Conservation (phyloP, 768 basidiomycete species). For the Steccherinum ochraceum region DNA sequence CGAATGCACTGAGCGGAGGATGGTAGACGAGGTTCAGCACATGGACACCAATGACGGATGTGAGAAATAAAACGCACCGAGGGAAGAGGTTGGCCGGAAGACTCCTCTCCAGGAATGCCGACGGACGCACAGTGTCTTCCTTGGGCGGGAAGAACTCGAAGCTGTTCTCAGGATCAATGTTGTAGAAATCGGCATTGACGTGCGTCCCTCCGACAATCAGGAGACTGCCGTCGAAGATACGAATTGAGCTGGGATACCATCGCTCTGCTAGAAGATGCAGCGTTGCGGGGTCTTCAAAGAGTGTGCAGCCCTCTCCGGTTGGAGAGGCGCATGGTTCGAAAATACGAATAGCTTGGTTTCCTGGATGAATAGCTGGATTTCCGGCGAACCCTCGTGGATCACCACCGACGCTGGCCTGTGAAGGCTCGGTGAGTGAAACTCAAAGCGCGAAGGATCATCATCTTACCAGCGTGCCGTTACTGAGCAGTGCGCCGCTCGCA, state of each 20-base stretch:
- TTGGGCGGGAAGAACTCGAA: slow-evolving; percentile 28
- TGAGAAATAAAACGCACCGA: slow-evolving; percentile 4
- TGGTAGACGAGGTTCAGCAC: neutral
- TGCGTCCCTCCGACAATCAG: slow-evolving; percentile 27
- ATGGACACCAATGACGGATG: neutral
- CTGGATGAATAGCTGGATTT: slow-evolving; percentile 8
- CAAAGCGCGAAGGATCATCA: neutral
- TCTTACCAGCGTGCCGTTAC: slow-evolving; percentile 28
- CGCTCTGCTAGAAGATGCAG: slow-evolving; percentile 20
- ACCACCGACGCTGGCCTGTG: slow-evolving; percentile 19
- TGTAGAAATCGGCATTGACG: slow-evolving; percentile 21
- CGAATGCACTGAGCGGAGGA: slow-evolving; percentile 13
- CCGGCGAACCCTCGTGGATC: slow-evolving; percentile 7
- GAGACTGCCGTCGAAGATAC: slow-evolving; percentile 24
- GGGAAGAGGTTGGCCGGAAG: slow-evolving; percentile 21
- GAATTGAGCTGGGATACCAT: slow-evolving; percentile 25
- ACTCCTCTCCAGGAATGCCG: slow-evolving; percentile 23
- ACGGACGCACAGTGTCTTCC: slow-evolving; percentile 22
- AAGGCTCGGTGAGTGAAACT: neutral
- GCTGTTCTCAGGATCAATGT: slow-evolving; percentile 23
- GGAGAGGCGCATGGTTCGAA: slow-evolving; percentile 24
- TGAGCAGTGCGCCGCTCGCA: slow-evolving; percentile 24
- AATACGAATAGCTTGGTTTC: slow-evolving; percentile 20
- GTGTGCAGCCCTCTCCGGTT: slow-evolving; percentile 19
- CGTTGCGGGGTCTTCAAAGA: slow-evolving; percentile 22